Evolutionary conservation across 148 eudicot species (phyloP), one percentile per base, ranked within the genome.

Genomic region (Vaccinium corymbosum): DNA sequence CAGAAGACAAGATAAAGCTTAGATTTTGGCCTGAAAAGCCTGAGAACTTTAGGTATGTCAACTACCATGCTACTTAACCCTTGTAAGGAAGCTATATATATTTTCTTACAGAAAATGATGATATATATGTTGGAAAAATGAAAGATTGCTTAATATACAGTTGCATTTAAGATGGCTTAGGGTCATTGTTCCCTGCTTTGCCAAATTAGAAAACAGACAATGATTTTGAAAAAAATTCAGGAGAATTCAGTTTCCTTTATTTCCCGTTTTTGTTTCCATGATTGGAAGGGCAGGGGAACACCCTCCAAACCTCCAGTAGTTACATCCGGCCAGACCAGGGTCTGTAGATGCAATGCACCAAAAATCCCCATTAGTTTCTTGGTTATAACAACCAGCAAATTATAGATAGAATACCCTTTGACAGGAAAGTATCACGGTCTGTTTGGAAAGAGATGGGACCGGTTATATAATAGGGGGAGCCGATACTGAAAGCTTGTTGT

Each of bases 11-110:
- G 62, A 88, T 86, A 53, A 91, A 88, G 80, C 89, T 86, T 66
- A 59, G 88, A 55, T 80, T 78, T 70, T 94, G 98, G 98, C 98
- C 95, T 17, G 64, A 88, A 85, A 89, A 87, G 61, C 98, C 93
- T 0, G 78, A 70, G 13, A 72, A n/a, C 16, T 94, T 92, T 74
- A 88, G 93, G 95, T 93, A 83, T 46, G 59, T 52, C 15, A 4
- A 78, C 8, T 27, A 27, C 19, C 77, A 74, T 46, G 48, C 1
- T 46, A 9, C 27, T 8, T 16, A 73, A 6, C 29, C 6, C 46
- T 16, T 62, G 27, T 62, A 22, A n/a, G 70, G 29, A 62, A 62
- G 13, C 13, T n/a, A 62, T n/a, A n/a, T 64, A 22, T 64, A 22
- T 61, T 29, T 61, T 8, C 68, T 20, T 61, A 61, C 2, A 8